Percentiles rank a stretch among this genome's conserved stretches.
Evolutionary conservation across 768 basidiomycete species (phyloP).

Genomic region (Lactarius deliciosus): DNA sequence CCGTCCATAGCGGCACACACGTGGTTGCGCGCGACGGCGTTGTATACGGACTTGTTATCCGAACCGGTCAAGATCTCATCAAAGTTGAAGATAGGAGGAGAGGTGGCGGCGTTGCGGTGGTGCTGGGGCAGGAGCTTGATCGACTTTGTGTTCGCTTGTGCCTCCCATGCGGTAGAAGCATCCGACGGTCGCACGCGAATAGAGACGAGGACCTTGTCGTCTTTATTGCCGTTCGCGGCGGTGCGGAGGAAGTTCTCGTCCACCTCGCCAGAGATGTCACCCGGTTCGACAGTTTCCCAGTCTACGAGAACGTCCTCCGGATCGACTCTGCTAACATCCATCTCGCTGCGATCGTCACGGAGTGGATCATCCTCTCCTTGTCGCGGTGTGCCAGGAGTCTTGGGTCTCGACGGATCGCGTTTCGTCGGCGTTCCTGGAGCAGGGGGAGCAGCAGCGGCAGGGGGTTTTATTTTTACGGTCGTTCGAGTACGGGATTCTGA

Average conservation of each 20-base stretch:
- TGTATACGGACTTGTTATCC: constrained; percentile 78
- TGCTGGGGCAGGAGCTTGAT: constrained; percentile 62
- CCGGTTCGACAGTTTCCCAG: constrained; percentile 65
- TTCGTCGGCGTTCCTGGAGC: constrained; percentile 30
- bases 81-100: constrained; percentile 58
- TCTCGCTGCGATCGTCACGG: constrained; percentile 57
- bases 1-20: constrained; percentile 95
- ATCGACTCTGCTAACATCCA: constrained; percentile 75
- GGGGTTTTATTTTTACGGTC: constrained; percentile 27
- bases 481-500: constrained; percentile 29
- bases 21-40: constrained; percentile 71
- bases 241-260: constrained; percentile 55
- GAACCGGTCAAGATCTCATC: constrained; percentile 78
- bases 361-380: constrained; percentile 50
- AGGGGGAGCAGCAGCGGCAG: constrained; percentile 13
- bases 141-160: constrained; percentile 43
- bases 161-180: constrained; percentile 55
- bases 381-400: constrained; percentile 39
- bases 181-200: constrained; percentile 68
- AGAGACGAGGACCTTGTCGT: constrained; percentile 86
- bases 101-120: constrained; percentile 44
- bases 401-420: constrained; percentile 31
- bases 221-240: constrained; percentile 56
- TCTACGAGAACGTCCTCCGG: constrained; percentile 77
- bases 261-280: constrained; percentile 66